phyloP scores from a whole-genome alignment of 2,329 filamentous ascomycete genomes.

The Fonsecaea nubica region DNA sequence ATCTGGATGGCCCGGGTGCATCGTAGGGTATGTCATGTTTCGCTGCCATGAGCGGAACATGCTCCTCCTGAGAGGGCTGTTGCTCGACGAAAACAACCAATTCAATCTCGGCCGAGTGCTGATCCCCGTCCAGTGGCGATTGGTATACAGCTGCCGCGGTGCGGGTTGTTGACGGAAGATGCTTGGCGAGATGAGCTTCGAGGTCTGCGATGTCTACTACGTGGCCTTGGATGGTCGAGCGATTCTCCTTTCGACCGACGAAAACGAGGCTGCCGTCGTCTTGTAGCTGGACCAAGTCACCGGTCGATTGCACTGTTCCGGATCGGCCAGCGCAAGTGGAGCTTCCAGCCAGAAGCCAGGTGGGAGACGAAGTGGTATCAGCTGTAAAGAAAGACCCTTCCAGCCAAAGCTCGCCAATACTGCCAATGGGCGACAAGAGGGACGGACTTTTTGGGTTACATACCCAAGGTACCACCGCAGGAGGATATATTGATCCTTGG shows the following conservation, averaged over 20 bases:
- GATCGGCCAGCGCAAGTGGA: conserved; percentile 42
- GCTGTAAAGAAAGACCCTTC: conserved; percentile 48
- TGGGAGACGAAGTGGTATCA: conserved; percentile 42
- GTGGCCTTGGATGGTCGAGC: conserved; percentile 11
- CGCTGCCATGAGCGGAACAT: conserved; percentile 45
- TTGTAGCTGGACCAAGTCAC: conserved; percentile 44
- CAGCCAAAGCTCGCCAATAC: conserved; percentile 49
- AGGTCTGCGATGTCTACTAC: conserved; percentile 47
- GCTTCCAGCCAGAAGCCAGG: conserved; percentile 48
- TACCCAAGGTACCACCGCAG: conserved; percentile 50
- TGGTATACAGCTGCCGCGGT: conserved; percentile 3
- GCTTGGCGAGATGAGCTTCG: conserved; percentile 47
- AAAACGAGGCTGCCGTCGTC: conserved; percentile 43
- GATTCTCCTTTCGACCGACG: conserved; percentile 46
- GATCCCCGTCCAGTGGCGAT: conserved; percentile 42
- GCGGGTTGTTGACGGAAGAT: conserved; percentile 39
- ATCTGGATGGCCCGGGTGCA: conserved; percentile 26
- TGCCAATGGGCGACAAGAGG: conserved; percentile 44
- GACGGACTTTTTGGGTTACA: conserved; percentile 50
- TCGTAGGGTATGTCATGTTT: conserved; percentile 35
- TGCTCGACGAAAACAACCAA: conserved; percentile 5
- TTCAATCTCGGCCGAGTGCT: conserved; percentile 27
- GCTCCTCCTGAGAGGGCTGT: conserved; percentile 17
- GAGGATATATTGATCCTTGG: conserved; percentile 45
- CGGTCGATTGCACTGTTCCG: conserved; percentile 44